Conservation (phyloP, 331 rosid genomes). For the Spiraea crenata region DNA sequence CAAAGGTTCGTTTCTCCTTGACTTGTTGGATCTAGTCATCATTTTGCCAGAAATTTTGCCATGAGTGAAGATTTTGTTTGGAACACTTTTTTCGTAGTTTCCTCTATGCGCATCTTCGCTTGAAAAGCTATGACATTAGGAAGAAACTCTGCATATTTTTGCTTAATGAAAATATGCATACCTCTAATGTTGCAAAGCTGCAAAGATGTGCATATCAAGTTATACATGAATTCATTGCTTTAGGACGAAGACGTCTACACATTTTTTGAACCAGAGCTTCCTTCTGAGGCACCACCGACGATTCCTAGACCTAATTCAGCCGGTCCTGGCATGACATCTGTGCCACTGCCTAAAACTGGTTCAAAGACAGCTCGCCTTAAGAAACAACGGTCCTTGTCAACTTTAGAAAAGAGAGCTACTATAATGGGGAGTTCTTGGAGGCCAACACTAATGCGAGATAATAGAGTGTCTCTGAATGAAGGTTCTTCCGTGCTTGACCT, state of each 20-base stretch:
- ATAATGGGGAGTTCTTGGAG: constrained; percentile 36
- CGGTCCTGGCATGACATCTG: constrained; percentile 36
- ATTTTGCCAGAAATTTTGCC: neutral
- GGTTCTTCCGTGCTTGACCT: constrained; percentile 96
- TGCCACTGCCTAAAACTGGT: constrained; percentile 47
- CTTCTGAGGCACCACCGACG: constrained; percentile 48
- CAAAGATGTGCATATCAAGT: constrained; percentile 5
- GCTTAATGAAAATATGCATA: neutral
- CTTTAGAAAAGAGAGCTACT: constrained; percentile 51
- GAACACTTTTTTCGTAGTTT: neutral
- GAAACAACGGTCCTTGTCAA: constrained; percentile 76
- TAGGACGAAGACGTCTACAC: constrained; percentile 91
- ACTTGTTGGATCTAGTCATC: neutral
- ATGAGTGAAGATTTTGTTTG: neutral
- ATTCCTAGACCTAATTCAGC: constrained; percentile 35
- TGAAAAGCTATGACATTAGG: neutral
- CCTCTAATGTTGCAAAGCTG: neutral
- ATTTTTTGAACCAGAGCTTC: constrained; percentile 92
- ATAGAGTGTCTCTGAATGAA: constrained; percentile 45
- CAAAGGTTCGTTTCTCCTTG: constrained; percentile 55
- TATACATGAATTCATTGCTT: constrained; percentile 16
- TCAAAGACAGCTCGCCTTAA: constrained; percentile 48
- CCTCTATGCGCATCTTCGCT: neutral
- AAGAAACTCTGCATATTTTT: neutral
- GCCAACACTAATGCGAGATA: constrained; percentile 43